Base-by-base conservation (phyloP, 2,329 filamentous ascomycete genomes). In the Metarhizium sp. region DNA sequence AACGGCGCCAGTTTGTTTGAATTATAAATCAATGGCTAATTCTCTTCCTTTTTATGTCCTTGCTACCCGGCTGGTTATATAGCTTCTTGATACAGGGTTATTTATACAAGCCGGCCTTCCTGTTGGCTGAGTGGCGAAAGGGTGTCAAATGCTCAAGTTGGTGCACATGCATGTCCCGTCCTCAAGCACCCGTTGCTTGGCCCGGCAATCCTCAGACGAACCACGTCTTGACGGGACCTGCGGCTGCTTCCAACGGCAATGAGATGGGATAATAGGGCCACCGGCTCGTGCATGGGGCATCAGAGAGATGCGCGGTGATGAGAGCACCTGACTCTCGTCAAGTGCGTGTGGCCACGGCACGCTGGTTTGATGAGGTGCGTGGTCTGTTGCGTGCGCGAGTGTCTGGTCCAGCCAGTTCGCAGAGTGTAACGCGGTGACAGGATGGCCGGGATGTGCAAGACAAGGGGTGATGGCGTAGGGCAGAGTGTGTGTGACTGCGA, bases 1-100 rank as follows among this genome's bases (percentile, higher is more conserved):
- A 74, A 73, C 52, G 71, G 73, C 67, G 75, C 75, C 75, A 77
- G 67, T 61, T 73, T 77, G 51, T 32, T 6, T 4, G 6, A 30
- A 14, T 8, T 29, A 48, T 30, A 30, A 29, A 11, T 8, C 45
- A 11, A 30, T 2, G 11, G 6, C 25, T 30, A 16, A 20, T 18
- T 25, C 4, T n/a, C n/a, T 14, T 13, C 43, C 18, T 29, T 6
- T 46, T 13, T 43, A 18, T 16, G 11, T 43, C 18, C n/a, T 11
- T 20, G 42, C 20, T 48, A 14, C 30, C 20, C 20, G 25, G 13
- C 45, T 36, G 45, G 25, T 48, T 29, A 13, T 16, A 30, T 6
- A 16, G 25, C 45, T 30, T 30, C 4, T 20, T 16, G 45, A 20
- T 11, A 20, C 18, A 16, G 25, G 14, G 18, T 8, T 14, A 14